These are phyloP conservation scores for Solanum megistacrolobum DNA, from an alignment of 257 asterid genomes.

Conservation along the genomic window DNA sequence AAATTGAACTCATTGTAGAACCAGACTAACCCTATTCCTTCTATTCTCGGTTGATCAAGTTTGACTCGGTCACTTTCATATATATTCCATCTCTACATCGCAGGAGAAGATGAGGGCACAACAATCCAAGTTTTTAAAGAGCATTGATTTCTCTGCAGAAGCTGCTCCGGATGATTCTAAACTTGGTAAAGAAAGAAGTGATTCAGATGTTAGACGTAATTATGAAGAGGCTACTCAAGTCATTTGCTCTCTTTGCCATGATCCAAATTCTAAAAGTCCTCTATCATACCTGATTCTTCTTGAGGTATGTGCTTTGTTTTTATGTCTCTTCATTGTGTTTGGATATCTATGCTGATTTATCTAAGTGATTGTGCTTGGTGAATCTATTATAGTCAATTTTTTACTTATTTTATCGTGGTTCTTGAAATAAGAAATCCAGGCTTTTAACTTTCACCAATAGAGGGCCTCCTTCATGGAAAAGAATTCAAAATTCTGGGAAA, in stretches of 20 bases:
- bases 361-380: background rate
- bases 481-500: constrained; percentile 45
- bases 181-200: constrained; percentile 33
- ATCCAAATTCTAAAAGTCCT: constrained; percentile 60
- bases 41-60: background rate
- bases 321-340: background rate
- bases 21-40: background rate
- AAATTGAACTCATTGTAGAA: background rate
- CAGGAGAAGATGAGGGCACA: constrained; percentile 92
- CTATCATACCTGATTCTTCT: constrained; percentile 85
- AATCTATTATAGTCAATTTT: background rate
- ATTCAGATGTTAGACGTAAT: constrained; percentile 28
- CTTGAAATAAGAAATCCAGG: constrained; percentile 76
- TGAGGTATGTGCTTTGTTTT: constrained; percentile 44
- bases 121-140: constrained; percentile 79
- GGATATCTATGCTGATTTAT: background rate
- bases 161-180: constrained; percentile 49
- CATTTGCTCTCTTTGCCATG: constrained; percentile 88
- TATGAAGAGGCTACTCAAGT: constrained; percentile 48
- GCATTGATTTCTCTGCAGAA: constrained; percentile 46
- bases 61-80: background rate
- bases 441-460: constrained; percentile 56
- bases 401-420: constrained; percentile 17
- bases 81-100: constrained; percentile 9
- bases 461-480: constrained; percentile 75